Evolutionary conservation across 306 rosid species (phyloP).

Genomic region (Corylus avellana): DNA sequence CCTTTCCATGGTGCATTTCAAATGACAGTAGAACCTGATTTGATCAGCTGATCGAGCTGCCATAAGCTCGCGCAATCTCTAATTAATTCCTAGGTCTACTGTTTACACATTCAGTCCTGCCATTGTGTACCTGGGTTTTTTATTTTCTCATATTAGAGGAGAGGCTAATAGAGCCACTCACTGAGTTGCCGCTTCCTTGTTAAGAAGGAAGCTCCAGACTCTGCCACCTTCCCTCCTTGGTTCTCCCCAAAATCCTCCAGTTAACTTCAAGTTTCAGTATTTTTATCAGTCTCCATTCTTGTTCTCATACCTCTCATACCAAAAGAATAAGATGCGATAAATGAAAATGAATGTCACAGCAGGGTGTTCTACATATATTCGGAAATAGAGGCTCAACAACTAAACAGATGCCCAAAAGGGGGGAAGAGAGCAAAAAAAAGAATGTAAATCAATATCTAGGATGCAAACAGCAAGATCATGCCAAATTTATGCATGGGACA

Average conservation of each 20-base stretch:
- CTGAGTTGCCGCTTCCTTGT: neutral
- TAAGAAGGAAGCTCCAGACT: conserved; percentile 12
- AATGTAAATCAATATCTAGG: neutral
- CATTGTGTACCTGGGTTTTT: neutral
- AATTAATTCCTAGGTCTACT: neutral
- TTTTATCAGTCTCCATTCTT: conserved; percentile 13
- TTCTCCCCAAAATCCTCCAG: neutral
- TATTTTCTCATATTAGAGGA: neutral
- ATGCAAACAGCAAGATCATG: neutral
- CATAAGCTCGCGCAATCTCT: neutral
- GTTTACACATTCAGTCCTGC: neutral
- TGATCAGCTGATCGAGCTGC: neutral
- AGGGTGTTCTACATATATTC: neutral
- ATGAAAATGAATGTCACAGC: neutral
- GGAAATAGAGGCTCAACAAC: neutral
- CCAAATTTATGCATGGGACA: neutral
- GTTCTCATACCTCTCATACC: neutral
- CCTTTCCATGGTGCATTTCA: neutral
- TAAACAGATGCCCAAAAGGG: conserved; percentile 2
- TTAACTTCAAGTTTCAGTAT: conserved; percentile 14
- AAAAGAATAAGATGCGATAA: neutral
- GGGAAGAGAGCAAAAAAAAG: neutral
- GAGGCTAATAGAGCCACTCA: neutral
- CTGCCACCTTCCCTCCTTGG: conserved; percentile 4
- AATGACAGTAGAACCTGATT: neutral